Percentiles rank a stretch among this genome's conserved stretches.
Evolutionary conservation across 345 rosid genomes (phyloP).

Genomic region (Gossypium herbaceum): DNA sequence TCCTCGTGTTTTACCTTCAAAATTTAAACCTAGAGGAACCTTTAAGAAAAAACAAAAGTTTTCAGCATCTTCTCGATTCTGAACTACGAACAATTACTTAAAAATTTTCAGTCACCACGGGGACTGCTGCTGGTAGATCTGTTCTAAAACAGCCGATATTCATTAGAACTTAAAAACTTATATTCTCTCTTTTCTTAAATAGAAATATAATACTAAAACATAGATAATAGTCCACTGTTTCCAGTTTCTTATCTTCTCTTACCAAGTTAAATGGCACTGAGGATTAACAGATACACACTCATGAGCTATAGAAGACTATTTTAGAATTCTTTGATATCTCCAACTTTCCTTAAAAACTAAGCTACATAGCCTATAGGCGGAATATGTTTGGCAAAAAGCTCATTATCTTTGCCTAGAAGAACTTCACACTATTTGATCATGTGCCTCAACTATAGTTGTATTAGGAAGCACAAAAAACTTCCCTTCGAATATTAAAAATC

Average conservation of each 20-base stretch:
- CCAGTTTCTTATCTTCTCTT: background rate
- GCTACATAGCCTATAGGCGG: background rate
- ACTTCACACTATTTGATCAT: background rate
- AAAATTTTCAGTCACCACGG: background rate
- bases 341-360: background rate
- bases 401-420: background rate
- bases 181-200: background rate
- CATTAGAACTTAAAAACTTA: background rate
- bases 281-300: background rate
- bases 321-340: constrained; percentile 1
- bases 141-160: background rate
- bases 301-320: background rate
- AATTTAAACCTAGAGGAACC: background rate
- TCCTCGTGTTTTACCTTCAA: background rate
- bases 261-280: background rate
- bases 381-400: background rate
- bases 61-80: background rate
- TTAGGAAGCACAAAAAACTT: background rate
- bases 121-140: background rate
- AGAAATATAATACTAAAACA: background rate
- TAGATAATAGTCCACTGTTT: background rate
- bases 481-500: background rate
- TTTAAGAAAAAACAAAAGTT: background rate
- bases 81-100: background rate
- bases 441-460: background rate